These are phyloP conservation scores for Fraxinus xanthoxyloides DNA, from an alignment of 305 asterid genomes.

Conservation along the genomic window DNA sequence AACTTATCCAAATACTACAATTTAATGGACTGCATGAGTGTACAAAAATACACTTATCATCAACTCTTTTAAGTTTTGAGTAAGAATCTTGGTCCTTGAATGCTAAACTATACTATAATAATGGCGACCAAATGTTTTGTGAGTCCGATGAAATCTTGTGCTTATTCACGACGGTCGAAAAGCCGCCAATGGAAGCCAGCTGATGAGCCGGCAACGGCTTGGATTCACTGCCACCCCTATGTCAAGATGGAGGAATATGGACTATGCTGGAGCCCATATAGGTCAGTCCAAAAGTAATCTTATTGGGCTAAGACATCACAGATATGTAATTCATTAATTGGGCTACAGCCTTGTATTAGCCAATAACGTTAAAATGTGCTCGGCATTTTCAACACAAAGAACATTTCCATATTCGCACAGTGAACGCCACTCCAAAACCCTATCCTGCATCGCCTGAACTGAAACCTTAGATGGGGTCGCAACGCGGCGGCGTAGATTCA, in stretches of 20 bases:
- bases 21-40: no score
- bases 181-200: neutral
- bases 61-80: no score
- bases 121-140: no score
- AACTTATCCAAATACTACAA: no score
- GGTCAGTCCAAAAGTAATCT: neutral
- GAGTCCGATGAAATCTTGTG: neutral
- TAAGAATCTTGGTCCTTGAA: no score
- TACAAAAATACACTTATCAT: no score
- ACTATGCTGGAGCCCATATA: neutral
- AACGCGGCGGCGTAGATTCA: conserved; percentile 22
- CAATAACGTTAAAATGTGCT: neutral
- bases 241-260: neutral
- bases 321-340: neutral
- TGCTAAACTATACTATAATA: no score
- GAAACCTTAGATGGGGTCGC: conserved; percentile 8
- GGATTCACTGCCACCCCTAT: neutral
- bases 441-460: conserved; percentile 14
- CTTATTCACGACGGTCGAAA: no score
- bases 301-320: neutral
- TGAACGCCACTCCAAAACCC: conserved; percentile 32
- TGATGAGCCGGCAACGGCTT: neutral
- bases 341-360: neutral
- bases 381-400: neutral
- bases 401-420: neutral